Base-by-base conservation (phyloP, 208 protist species). In the Trypanosomatidae sp. region DNA sequence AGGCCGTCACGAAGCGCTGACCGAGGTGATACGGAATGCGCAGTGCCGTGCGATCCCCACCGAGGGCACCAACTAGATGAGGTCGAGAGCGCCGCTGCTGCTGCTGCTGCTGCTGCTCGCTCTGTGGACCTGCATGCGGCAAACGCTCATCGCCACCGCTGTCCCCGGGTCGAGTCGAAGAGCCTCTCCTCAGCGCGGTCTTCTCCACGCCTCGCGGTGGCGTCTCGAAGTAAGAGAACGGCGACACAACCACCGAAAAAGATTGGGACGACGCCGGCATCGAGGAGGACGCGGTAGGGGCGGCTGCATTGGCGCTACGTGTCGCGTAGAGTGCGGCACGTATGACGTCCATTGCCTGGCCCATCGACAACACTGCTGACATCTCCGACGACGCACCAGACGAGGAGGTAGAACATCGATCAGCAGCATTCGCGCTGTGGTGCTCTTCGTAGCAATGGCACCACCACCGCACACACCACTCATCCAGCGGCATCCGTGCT, bases 21-120 rank as follows among this genome's bases (percentile, higher is more conserved):
- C 87, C 84, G 33, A 91, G 79, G 62, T 81, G 76, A 69, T 82
- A 91, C 3, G 84, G 87, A 73, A 91, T 78, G 65, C 87, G 87
- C 53, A 89, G 69, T 46, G 65, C 52, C 15, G 36, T 2, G 49
- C 74, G 81, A 53, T 77, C 70, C 12, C 64, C 73, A 9, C 77
- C 69, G 6, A 79, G 66, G 3, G 66, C 72, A 5, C 81, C 76
- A 17, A 62, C 25, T 1, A 78, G 67, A 3, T 56, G 74, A 10
- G 67, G 74, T 2, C 19, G 49, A 28, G 62, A 78, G 22, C 74
- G 74, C 7, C 74, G 74, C 2, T 66, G 9, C 10, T 43, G 30
- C 30, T 28, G n/a, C n/a, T n/a, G n/a, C n/a, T n/a, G n/a, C n/a
- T n/a, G n/a, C n/a, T n/a, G n/a, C n/a, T n/a, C n/a, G n/a, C n/a